Base-by-base conservation (phyloP, 495 filamentous ascomycete genomes). In the Xylaria venustula region DNA sequence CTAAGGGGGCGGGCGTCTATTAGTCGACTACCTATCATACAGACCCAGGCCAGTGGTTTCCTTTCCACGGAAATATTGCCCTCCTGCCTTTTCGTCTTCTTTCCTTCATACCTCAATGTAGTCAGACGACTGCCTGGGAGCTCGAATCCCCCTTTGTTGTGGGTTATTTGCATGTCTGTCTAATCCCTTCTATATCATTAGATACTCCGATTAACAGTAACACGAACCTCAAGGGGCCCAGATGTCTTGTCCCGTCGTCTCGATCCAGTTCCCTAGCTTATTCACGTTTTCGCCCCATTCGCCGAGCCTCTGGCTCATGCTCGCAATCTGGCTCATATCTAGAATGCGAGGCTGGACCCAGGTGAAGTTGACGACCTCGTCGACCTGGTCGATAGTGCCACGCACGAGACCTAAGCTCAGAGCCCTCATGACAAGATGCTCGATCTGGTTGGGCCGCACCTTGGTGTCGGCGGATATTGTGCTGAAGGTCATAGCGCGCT, bases 291-390 rank as follows among this genome's bases (percentile, higher is more conserved):
- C 85, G 78, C 96, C 92, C 94, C 94, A 99, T 61, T 98, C 92
- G 75, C 88, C 85, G 70, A 99, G 75, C 54, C 93, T 77, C 67
- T 83, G 80, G 66, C 90, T 86, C 94, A 99, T 98, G 64, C 87
- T 91, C 70, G 92, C 92, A 65, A 99, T 95, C 82, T 98, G 95
- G 72, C 84, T 87, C 85, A 92, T 90, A 77, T 98, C 94, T 66
- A 98, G 75, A 49, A 97, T 90, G 82, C 97, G 97, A 12, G 94
- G 95, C 81, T 99, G 94, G 41, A 99, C 94, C 94, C 94, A 99
- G 71, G 91, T 91, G 77, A 99, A 97, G 71, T 93, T 83, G 25
- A 94, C 94, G 52, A 98, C 84, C 78, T 92, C 86, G 50, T 89
- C 92, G 26, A 98, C 94, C 79, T 99, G 92, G 76, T 99, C 94